phyloP scores from a whole-genome alignment of 169 alveolate species.

The Cyclospora cayetanensis region DNA sequence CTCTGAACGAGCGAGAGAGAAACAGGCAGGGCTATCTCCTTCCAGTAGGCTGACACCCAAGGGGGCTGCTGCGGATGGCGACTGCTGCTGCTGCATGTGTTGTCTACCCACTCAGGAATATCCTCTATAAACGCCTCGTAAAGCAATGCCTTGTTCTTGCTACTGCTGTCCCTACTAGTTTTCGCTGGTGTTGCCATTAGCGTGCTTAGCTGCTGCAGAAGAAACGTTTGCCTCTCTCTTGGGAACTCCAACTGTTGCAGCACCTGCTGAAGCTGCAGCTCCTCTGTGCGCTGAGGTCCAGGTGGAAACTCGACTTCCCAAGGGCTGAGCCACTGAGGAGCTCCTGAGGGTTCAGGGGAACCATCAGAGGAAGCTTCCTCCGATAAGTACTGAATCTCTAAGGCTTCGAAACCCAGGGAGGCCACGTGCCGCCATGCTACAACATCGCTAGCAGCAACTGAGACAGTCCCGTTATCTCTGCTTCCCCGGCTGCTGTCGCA shows the following conservation, averaged over 20 bases:
- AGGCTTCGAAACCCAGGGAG: not conserved
- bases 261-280: constrained; percentile 20
- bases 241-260: constrained; percentile 62
- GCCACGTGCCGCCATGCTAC: constrained; percentile 1
- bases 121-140: constrained; percentile 42
- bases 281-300: not conserved
- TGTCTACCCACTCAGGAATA: not conserved
- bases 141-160: not conserved
- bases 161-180: constrained; percentile 5
- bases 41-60: constrained; percentile 54
- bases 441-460: constrained; percentile 11
- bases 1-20: not conserved
- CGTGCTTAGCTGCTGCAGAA: constrained; percentile 6
- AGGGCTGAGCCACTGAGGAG: constrained; percentile 43
- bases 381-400: not conserved
- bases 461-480: not conserved
- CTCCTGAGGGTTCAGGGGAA: not conserved
- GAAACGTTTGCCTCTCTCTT: constrained; percentile 18
- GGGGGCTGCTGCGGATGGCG: constrained; percentile 16
- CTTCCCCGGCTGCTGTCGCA: not conserved
- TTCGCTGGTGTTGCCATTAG: not conserved
- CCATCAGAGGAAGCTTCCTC: not conserved
- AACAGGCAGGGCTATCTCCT: constrained; percentile 7
- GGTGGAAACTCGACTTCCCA: constrained; percentile 54
- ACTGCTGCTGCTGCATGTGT: constrained; percentile 6